A percentile compares a stretch with the other conserved stretches of the same genome.
Conservation (phyloP, 2,329 filamentous ascomycete species). For the Fusarium goolgardi region DNA sequence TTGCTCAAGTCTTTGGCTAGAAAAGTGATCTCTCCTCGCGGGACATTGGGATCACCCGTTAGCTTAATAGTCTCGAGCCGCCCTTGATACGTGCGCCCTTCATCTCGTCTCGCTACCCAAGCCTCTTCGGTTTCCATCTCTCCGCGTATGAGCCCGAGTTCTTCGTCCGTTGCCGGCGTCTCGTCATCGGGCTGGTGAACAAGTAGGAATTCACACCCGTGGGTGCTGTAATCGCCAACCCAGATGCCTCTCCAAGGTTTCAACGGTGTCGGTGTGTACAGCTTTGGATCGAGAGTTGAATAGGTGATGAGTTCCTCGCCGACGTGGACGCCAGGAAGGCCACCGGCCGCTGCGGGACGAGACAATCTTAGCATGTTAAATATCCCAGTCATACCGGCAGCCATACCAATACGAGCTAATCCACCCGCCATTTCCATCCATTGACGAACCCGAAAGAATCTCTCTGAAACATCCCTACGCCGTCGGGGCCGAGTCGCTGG, state of each 20-base stretch:
- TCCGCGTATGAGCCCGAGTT: slow-evolving; percentile 55
- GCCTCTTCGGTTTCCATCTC: slow-evolving; percentile 58
- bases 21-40: slow-evolving; percentile 86
- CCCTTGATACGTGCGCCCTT: slow-evolving; percentile 69
- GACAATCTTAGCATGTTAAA: slow-evolving; percentile 34
- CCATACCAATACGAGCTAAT: slow-evolving; percentile 47
- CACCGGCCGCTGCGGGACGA: slow-evolving; percentile 22
- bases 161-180: slow-evolving; percentile 52
- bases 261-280: slow-evolving; percentile 83
- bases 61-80: slow-evolving; percentile 87
- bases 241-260: slow-evolving; percentile 93
- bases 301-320: slow-evolving; percentile 71
- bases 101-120: slow-evolving; percentile 59
- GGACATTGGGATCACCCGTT: slow-evolving; percentile 91
- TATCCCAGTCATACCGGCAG: slow-evolving; percentile 37
- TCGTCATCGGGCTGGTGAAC: slow-evolving; percentile 75
- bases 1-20: slow-evolving; percentile 83
- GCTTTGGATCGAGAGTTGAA: slow-evolving; percentile 74
- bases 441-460: slow-evolving; percentile 77
- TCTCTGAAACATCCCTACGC: slow-evolving; percentile 72
- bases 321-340: slow-evolving; percentile 58
- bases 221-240: slow-evolving; percentile 88
- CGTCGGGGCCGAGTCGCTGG: slow-evolving; percentile 57
- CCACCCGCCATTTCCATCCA: slow-evolving; percentile 75
- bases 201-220: slow-evolving; percentile 89